phyloP scores from a whole-genome alignment of 2,329 filamentous ascomycete genomes.

The Aspergillus carbonarius region DNA sequence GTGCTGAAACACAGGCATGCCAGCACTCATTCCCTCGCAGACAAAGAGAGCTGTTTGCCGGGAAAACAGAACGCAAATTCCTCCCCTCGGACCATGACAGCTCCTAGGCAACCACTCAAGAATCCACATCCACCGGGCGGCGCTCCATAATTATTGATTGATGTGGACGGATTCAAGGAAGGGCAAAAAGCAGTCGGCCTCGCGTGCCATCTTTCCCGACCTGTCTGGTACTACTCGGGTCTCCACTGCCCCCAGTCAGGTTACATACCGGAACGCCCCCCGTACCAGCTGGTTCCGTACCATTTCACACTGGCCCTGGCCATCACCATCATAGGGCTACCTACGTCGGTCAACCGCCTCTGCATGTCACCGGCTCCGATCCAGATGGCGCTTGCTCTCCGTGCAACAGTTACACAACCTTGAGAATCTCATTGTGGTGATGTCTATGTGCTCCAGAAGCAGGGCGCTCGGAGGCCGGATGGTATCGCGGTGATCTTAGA shows the following conservation, averaged over 20 bases:
- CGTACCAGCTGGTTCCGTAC: not conserved
- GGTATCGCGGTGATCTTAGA: not conserved
- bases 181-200: not conserved
- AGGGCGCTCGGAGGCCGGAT: not conserved
- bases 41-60: not conserved
- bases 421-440: not conserved
- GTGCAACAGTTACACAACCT: not conserved
- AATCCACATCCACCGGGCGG: not conserved
- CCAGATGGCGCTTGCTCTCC: not conserved
- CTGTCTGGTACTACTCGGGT: not conserved
- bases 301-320: not conserved
- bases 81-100: not conserved
- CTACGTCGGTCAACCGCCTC: not conserved
- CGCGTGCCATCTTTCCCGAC: constrained; percentile 21
- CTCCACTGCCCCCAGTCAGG: not conserved
- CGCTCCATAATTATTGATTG: constrained; percentile 1
- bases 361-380: not conserved
- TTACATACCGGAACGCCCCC: not conserved
- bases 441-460: not conserved
- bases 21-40: not conserved
- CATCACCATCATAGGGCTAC: not conserved
- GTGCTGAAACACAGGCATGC: not conserved
- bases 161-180: not conserved
- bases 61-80: not conserved
- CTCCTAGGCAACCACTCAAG: not conserved